These are phyloP conservation scores for Pleurotus citrinopileatus DNA, from an alignment of 768 basidiomycete species.

Conservation along the genomic window DNA sequence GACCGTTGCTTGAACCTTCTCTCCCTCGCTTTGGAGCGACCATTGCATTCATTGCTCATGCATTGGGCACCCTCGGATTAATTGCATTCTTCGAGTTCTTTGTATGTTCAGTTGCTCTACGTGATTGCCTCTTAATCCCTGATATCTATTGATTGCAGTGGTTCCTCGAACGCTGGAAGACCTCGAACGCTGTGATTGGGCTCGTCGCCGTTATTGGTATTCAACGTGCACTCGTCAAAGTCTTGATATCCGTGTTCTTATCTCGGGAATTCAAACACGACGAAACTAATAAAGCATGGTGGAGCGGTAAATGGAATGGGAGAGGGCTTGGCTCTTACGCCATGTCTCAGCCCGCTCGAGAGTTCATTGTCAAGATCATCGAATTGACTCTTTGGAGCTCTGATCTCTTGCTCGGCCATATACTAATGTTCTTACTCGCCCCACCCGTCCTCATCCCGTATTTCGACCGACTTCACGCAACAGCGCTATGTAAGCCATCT, in stretches of 20 bases:
- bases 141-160: slow-evolving; percentile 48
- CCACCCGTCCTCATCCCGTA: slow-evolving; percentile 89
- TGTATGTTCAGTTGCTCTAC: slow-evolving; percentile 41
- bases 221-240: slow-evolving; percentile 91
- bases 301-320: slow-evolving; percentile 98
- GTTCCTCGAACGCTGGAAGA: slow-evolving; percentile 93
- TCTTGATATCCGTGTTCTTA: slow-evolving; percentile 90
- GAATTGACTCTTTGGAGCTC: slow-evolving; percentile 95
- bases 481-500: slow-evolving; percentile 71
- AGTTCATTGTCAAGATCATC: slow-evolving; percentile 97
- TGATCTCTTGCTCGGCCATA: slow-evolving; percentile 84
- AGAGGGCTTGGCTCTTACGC: slow-evolving; percentile 87
- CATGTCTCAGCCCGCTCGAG: slow-evolving; percentile 95
- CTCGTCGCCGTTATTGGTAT: slow-evolving; percentile 89
- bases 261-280: slow-evolving; percentile 99
- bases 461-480: slow-evolving; percentile 89
- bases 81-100: slow-evolving; percentile 96
- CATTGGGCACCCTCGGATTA: slow-evolving; percentile 80
- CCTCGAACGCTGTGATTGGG: slow-evolving; percentile 90
- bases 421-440: slow-evolving; percentile 88
- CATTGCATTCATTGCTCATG: slow-evolving; percentile 89
- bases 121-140: slow-evolving; percentile 9
- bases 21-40: slow-evolving; percentile 89
- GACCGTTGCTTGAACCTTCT: slow-evolving; percentile 81
- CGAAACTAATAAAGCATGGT: slow-evolving; percentile 98